Percentiles rank a stretch among this genome's conserved stretches.
Evolutionary conservation across 495 filamentous ascomycete genomes (phyloP).

Genomic region (Aspergillus wentii): DNA sequence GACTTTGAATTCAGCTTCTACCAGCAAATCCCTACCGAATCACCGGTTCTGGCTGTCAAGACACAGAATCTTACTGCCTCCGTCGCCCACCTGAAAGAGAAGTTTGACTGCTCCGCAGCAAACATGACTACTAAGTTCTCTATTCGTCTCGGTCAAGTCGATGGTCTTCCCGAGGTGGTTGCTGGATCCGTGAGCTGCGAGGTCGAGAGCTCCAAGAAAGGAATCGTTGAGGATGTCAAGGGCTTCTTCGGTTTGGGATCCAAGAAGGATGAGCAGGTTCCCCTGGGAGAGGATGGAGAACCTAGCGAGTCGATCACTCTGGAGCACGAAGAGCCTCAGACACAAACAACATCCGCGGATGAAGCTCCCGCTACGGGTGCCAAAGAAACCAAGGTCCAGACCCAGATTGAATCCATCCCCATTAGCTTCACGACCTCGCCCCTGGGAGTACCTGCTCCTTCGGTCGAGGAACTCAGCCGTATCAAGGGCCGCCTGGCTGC

Average conservation of each 20-base stretch:
- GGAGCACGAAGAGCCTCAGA: slow-evolving; percentile 44
- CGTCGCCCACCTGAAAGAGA: slow-evolving; percentile 66
- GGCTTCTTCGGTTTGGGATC: slow-evolving; percentile 89
- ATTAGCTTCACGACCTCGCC: slow-evolving; percentile 58
- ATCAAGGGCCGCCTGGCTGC: slow-evolving; percentile 70
- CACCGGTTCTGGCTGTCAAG: slow-evolving; percentile 50
- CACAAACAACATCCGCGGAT: slow-evolving; percentile 40
- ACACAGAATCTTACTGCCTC: slow-evolving; percentile 83
- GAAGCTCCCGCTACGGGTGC: slow-evolving; percentile 42
- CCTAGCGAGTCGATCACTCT: slow-evolving; percentile 43
- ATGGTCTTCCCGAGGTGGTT: slow-evolving; percentile 80
- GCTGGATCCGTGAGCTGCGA: slow-evolving; percentile 80
- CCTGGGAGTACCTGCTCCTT: slow-evolving; percentile 52
- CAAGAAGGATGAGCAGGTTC: slow-evolving; percentile 77
- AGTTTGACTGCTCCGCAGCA: slow-evolving; percentile 66
- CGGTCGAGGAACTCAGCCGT: slow-evolving; percentile 54
- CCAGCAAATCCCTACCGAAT: slow-evolving; percentile 57
- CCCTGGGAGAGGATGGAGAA: slow-evolving; percentile 58
- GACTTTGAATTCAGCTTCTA: slow-evolving; percentile 82
- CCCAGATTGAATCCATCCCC: slow-evolving; percentile 65
- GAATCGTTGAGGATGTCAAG: slow-evolving; percentile 88
- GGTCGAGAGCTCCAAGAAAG: slow-evolving; percentile 68
- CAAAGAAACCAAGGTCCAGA: slow-evolving; percentile 53
- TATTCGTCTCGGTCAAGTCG: slow-evolving; percentile 62
- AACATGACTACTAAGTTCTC: slow-evolving; percentile 78